Conservation (phyloP, 2,329 filamentous ascomycete genomes). For the Penicillium nordicum region DNA sequence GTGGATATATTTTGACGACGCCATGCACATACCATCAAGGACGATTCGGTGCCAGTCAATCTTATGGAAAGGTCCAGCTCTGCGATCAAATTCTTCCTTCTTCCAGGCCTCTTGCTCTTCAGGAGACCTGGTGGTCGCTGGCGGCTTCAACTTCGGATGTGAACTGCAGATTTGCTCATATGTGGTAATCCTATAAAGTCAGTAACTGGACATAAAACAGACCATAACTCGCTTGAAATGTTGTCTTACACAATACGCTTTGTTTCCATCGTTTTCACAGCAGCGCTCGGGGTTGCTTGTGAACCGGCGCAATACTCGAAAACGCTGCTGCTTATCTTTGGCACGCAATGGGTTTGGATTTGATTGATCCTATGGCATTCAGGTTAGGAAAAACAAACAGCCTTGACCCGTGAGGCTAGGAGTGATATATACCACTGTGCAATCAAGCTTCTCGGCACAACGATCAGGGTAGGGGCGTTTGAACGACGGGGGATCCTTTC, state of each 20-base stretch:
- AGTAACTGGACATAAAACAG: conserved; percentile 1
- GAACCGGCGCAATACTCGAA: conserved; percentile 24
- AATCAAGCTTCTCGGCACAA: conserved; percentile 34
- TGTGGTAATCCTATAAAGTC: conserved; percentile 33
- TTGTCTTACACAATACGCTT: background rate
- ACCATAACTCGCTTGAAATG: background rate
- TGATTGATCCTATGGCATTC: conserved; percentile 26
- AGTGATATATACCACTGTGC: conserved; percentile 32
- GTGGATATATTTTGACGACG: background rate
- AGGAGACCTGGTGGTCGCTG: conserved; percentile 14
- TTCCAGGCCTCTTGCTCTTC: conserved; percentile 26
- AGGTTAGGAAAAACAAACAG: background rate
- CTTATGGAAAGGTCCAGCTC: conserved; percentile 33
- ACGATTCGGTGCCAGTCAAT: conserved; percentile 40
- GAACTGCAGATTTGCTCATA: conserved; percentile 37
- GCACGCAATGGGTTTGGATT: conserved; percentile 33
- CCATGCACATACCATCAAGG: conserved; percentile 34
- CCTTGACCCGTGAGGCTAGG: background rate
- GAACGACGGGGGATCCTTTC: conserved; percentile 22
- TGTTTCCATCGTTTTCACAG: conserved; percentile 25
- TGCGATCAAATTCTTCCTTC: conserved; percentile 16
- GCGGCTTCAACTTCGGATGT: conserved; percentile 27
- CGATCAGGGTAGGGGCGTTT: conserved; percentile 36
- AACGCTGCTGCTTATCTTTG: conserved; percentile 11
- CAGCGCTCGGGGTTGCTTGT: conserved; percentile 18